Evolutionary conservation across 257 asterid genomes (phyloP).

Genomic region (Paraleonurus japonicus): DNA sequence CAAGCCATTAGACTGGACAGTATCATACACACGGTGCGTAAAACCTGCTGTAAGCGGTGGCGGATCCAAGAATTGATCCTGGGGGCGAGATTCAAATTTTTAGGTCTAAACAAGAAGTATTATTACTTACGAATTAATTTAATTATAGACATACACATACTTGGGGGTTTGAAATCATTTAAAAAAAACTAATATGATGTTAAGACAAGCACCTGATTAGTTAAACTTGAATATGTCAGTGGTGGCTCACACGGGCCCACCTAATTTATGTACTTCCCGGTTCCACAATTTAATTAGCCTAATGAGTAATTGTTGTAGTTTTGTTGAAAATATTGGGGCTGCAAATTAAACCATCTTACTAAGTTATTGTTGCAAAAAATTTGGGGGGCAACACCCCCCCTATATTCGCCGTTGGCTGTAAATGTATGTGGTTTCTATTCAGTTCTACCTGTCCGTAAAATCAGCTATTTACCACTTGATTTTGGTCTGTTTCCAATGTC

Average conservation of each 20-base stretch:
- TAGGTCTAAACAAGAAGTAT: background rate
- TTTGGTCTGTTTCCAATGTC: background rate
- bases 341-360: no score
- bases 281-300: background rate
- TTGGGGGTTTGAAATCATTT: background rate
- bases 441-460: background rate
- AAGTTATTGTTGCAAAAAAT: no score
- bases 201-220: background rate
- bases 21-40: background rate
- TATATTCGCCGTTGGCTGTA: background rate
- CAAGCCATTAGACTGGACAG: background rate
- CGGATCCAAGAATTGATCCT: background rate
- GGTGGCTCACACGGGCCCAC: background rate
- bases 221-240: background rate
- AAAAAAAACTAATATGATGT: background rate
- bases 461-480: conserved; percentile 7
- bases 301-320: no score
- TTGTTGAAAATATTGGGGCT: no score
- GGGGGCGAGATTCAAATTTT: background rate
- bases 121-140: background rate
- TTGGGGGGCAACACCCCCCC: background rate
- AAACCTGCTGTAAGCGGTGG: background rate
- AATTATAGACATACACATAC: background rate
- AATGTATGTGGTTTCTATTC: background rate
- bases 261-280: background rate